These are phyloP conservation scores for Gossypium davidsonii DNA, from an alignment of 441 rosid genomes.

Conservation along the genomic window DNA sequence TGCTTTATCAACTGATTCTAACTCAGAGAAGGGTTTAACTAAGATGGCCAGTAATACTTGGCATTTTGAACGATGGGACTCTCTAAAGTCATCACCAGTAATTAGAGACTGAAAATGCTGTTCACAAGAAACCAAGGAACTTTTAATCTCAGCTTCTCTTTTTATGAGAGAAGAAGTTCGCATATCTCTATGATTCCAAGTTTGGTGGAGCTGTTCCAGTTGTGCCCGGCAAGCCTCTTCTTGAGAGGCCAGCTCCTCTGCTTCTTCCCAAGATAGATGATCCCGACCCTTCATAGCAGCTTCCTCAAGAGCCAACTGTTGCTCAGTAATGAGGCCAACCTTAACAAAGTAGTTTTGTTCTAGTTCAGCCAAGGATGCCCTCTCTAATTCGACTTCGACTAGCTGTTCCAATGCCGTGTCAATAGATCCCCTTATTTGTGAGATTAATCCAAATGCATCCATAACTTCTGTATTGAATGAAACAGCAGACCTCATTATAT, in stretches of 20 bases:
- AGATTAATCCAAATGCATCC: constrained; percentile 85
- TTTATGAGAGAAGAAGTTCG: constrained; percentile 57
- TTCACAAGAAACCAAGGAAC: constrained; percentile 53
- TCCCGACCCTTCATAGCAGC: constrained; percentile 87
- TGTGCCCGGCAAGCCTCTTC: constrained; percentile 95
- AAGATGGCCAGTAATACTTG: constrained; percentile 53
- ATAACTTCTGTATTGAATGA: constrained; percentile 69
- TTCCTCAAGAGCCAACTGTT: constrained; percentile 86
- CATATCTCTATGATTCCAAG: constrained; percentile 85
- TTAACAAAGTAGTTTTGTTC: constrained; percentile 80
- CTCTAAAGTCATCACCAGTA: constrained; percentile 45
- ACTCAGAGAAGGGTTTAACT: constrained; percentile 63
- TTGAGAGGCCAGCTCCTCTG: constrained; percentile 96
- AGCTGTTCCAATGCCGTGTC: constrained; percentile 85
- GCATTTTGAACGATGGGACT: constrained; percentile 49
- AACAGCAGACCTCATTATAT: constrained; percentile 65
- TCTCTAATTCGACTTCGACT: constrained; percentile 73
- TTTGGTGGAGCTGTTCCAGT: constrained; percentile 78
- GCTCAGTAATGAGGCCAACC: constrained; percentile 87
- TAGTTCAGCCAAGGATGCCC: constrained; percentile 73
- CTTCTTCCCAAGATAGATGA: constrained; percentile 98
- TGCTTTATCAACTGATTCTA: constrained; percentile 59
- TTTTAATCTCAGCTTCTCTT: constrained; percentile 66
- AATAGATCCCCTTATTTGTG: constrained; percentile 79
- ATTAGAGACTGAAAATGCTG: constrained; percentile 59